A percentile compares a stretch with the other conserved stretches of the same genome.
Evolutionary conservation across 2,329 filamentous ascomycete genomes (phyloP).

Genomic region (Aciculosporium take): DNA sequence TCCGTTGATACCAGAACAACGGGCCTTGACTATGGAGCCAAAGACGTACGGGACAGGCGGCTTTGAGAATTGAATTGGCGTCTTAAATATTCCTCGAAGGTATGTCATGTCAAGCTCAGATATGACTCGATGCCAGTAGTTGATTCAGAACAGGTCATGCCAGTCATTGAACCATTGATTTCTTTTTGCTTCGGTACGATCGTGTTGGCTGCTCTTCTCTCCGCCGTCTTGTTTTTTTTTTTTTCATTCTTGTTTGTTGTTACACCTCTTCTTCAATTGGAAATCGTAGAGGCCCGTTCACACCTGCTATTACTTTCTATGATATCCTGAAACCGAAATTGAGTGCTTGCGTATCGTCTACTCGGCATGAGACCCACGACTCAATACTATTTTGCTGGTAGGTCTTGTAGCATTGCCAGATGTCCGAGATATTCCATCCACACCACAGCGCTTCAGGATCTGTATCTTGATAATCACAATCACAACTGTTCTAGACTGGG

Average conservation of each 20-base stretch:
- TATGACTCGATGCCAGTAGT: neutral
- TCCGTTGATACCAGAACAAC: slow-evolving; percentile 20
- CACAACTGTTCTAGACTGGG: neutral
- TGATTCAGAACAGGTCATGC: neutral
- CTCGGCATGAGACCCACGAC: neutral
- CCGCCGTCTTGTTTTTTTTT: too few species aligned
- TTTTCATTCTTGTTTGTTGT: too few species aligned
- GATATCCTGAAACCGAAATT: neutral
- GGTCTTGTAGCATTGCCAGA: neutral
- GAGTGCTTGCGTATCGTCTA: neutral
- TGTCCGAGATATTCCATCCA: neutral
- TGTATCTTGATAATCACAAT: neutral
- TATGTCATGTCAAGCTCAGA: neutral
- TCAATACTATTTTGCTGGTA: neutral
- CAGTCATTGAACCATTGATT: neutral
- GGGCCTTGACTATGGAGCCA: slow-evolving; percentile 30
- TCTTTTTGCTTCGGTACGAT: neutral
- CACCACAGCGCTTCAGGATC: neutral
- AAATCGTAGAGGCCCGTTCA: neutral
- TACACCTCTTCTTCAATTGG: neutral
- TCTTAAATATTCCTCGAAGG: neutral
- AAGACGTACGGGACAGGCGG: slow-evolving; percentile 35
- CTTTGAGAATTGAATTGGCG: slow-evolving; percentile 1
- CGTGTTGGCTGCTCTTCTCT: neutral
- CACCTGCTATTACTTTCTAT: neutral